Conservation (phyloP, 768 basidiomycete species). For the Clitopilus passeckerianus region DNA sequence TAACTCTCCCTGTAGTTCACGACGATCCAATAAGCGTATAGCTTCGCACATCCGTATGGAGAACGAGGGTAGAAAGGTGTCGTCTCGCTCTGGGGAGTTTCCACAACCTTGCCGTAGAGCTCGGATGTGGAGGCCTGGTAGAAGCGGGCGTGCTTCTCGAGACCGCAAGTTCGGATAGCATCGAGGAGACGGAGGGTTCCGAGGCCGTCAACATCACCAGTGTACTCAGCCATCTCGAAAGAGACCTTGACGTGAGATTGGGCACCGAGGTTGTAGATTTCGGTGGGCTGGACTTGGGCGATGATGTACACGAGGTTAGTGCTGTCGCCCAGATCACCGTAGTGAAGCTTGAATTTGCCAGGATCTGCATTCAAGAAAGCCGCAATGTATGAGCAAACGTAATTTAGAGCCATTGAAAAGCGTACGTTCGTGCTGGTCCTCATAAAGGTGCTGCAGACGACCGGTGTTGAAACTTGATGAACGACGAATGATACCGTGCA, state of each 20-base stretch:
- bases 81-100: constrained; percentile 92
- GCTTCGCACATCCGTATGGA: constrained; percentile 94
- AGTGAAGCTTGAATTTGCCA: constrained; percentile 79
- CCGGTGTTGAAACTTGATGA: constrained; percentile 98
- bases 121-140: constrained; percentile 98
- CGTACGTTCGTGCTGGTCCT: constrained; percentile 89
- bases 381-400: constrained; percentile 2
- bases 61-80: constrained; percentile 99
- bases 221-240: constrained; percentile 99
- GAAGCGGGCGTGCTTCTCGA: constrained; percentile 90
- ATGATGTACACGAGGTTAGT: constrained; percentile 97
- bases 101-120: constrained; percentile 94
- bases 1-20: constrained; percentile 95
- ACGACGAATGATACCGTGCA: constrained; percentile 94
- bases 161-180: constrained; percentile 91
- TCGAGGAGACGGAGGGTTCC: constrained; percentile 95
- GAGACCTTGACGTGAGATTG: constrained; percentile 99
- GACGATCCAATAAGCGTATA: constrained; percentile 89
- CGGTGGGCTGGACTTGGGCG: constrained; percentile 89
- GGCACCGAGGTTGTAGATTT: constrained; percentile 97
- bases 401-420: constrained; percentile 6
- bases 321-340: constrained; percentile 92
- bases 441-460: constrained; percentile 89
- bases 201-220: constrained; percentile 93
- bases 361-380: constrained; percentile 38